Percentiles rank a stretch among this genome's conserved stretches.
phyloP scores from a whole-genome alignment of 768 basidiomycete genomes.

The Leccinum subgranulosum region DNA sequence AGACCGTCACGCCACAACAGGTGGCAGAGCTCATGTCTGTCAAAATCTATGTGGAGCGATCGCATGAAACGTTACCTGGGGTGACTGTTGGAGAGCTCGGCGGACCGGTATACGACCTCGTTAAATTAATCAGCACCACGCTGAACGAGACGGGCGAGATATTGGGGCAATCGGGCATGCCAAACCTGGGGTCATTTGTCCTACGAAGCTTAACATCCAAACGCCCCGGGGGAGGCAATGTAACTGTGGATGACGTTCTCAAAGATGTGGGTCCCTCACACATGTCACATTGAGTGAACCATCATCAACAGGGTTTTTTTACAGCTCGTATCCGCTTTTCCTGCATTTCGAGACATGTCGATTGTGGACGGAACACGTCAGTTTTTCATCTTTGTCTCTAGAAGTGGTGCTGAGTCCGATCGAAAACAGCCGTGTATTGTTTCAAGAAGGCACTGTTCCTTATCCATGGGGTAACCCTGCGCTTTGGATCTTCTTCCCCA shows the following conservation, averaged over 20 bases:
- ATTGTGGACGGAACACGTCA: slow-evolving; percentile 60
- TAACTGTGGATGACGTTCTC: slow-evolving; percentile 55
- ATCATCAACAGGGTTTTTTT: slow-evolving; percentile 3
- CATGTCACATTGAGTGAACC: background rate
- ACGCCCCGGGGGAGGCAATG: slow-evolving; percentile 27
- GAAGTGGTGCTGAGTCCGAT: background rate
- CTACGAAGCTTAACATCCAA: slow-evolving; percentile 56
- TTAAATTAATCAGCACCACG: slow-evolving; percentile 58
- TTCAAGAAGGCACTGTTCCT: slow-evolving; percentile 91
- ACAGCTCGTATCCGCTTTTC: slow-evolving; percentile 75
- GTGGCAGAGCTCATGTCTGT: slow-evolving; percentile 76
- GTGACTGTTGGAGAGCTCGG: slow-evolving; percentile 73
- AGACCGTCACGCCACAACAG: slow-evolving; percentile 45
- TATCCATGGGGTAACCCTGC: slow-evolving; percentile 61
- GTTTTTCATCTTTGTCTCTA: slow-evolving; percentile 14
- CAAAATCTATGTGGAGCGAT: slow-evolving; percentile 62
- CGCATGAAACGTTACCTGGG: slow-evolving; percentile 67
- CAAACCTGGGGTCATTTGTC: slow-evolving; percentile 73
- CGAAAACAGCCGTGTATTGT: slow-evolving; percentile 66
- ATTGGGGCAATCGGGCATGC: slow-evolving; percentile 57
- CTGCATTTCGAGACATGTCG: slow-evolving; percentile 79
- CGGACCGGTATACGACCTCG: slow-evolving; percentile 71
- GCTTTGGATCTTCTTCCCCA: slow-evolving; percentile 57
- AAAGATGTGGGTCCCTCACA: slow-evolving; percentile 49
- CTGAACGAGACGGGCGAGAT: slow-evolving; percentile 73